Evolutionary conservation across 805 yeast genomes (phyloP).

Genomic region (Cyberlindnera nakhonratchasimensis): DNA sequence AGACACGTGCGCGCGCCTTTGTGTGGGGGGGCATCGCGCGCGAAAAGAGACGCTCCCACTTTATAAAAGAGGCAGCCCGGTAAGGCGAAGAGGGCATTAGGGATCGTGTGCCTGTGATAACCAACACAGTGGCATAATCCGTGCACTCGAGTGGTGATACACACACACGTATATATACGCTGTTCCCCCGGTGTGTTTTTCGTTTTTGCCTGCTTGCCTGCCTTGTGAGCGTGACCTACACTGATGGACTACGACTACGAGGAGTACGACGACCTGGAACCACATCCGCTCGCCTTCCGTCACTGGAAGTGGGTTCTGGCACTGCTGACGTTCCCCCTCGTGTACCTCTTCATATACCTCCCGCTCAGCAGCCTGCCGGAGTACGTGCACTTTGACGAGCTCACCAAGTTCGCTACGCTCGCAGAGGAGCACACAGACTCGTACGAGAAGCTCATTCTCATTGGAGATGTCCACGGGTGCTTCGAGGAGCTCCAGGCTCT

Average conservation of each 20-base stretch:
- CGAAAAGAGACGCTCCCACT: too few relatives aligned
- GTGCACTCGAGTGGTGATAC: too few relatives aligned
- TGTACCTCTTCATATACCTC: constrained; percentile 9
- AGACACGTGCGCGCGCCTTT: too few relatives aligned
- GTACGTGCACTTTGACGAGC: constrained; percentile 5
- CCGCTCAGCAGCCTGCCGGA: constrained; percentile 12
- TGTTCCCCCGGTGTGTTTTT: too few relatives aligned
- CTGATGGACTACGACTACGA: constrained; percentile 3
- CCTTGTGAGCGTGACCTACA: too few relatives aligned
- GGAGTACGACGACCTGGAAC: constrained; percentile 10
- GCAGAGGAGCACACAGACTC: background rate
- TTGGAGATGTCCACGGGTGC: constrained; percentile 91
- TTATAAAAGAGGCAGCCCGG: too few relatives aligned
- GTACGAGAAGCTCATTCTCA: constrained; percentile 49
- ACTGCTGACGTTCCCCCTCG: constrained; percentile 2
- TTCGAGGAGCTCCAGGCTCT: constrained; percentile 51
- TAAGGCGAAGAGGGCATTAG: too few relatives aligned
- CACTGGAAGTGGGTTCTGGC: constrained; percentile 1
- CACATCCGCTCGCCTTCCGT: background rate
- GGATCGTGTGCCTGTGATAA: too few relatives aligned
- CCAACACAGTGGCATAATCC: too few relatives aligned
- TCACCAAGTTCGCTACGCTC: constrained; percentile 2
- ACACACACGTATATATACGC: too few relatives aligned
- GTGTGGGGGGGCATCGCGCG: too few relatives aligned
- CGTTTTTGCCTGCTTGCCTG: too few relatives aligned